These are phyloP conservation scores for Mucor circinelloides DNA, from an alignment of 371 early-diverging fungal genomes.

Conservation along the genomic window DNA sequence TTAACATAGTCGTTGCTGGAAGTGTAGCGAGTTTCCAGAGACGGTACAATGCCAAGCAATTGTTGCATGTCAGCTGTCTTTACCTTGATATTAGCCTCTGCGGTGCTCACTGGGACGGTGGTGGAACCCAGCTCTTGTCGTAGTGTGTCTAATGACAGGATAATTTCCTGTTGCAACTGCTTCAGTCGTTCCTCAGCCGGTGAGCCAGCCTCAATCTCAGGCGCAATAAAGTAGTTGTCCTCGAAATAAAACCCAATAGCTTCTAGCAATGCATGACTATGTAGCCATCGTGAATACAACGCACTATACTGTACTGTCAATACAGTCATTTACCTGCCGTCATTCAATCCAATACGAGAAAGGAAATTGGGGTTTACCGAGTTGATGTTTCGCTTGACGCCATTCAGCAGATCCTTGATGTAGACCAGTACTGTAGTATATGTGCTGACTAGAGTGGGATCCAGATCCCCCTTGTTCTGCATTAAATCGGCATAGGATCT, in stretches of 20 bases:
- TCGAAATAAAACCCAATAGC: constrained; percentile 36
- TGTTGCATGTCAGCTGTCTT: constrained; percentile 17
- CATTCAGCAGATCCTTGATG: constrained; percentile 32
- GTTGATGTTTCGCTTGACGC: constrained; percentile 40
- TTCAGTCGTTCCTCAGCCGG: constrained; percentile 10
- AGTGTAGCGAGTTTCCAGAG: constrained; percentile 16
- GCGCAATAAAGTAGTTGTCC: constrained; percentile 38
- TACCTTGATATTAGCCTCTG: constrained; percentile 7
- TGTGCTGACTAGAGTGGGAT: constrained; percentile 35
- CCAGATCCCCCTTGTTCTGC: constrained; percentile 7
- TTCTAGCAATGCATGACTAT: constrained; percentile 41
- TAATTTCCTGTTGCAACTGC: constrained; percentile 30
- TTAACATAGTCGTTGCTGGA: constrained; percentile 22
- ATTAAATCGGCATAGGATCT: constrained; percentile 21
- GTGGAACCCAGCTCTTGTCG: constrained; percentile 21
- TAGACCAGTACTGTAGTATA: constrained; percentile 30
- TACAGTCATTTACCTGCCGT: constrained; percentile 30
- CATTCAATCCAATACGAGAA: constrained; percentile 37
- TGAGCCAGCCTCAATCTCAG: constrained; percentile 23
- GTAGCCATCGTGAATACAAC: not conserved
- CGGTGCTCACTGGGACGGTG: constrained; percentile 6
- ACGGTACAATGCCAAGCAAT: constrained; percentile 11
- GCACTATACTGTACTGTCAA: not conserved
- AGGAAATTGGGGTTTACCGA: constrained; percentile 27
- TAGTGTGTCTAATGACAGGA: constrained; percentile 21